These are phyloP conservation scores for Chrysanthemum seticuspe DNA, from an alignment of 129 eudicot genomes.

Conservation along the genomic window DNA sequence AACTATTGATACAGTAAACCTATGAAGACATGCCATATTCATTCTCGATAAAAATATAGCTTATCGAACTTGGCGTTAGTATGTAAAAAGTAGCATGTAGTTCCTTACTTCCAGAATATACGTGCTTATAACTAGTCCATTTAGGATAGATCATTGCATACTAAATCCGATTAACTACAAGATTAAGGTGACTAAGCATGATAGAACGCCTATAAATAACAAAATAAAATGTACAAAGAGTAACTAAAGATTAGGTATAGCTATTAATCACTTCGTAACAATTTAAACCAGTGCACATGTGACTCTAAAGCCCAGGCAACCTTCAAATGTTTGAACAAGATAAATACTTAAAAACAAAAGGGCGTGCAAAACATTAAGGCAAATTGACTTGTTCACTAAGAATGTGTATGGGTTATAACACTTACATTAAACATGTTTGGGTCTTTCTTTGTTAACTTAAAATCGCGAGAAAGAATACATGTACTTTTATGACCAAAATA, in stretches of 20 bases:
- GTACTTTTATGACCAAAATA: too few relatives aligned
- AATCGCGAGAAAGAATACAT: too few relatives aligned
- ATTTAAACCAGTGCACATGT: not conserved
- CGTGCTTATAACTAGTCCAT: not conserved
- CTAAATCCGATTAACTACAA: conserved; percentile 8
- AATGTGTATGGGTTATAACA: too few relatives aligned
- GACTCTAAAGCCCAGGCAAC: not conserved
- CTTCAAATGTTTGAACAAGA: not conserved
- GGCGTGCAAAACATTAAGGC: too few relatives aligned
- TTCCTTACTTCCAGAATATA: too few relatives aligned
- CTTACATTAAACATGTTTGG: too few relatives aligned
- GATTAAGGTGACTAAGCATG: conserved; percentile 12
- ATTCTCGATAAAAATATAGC: too few relatives aligned
- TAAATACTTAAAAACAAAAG: too few relatives aligned
- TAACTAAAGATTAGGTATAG: too few relatives aligned
- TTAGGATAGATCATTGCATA: not conserved
- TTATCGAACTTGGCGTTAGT: too few relatives aligned
- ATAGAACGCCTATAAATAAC: not conserved
- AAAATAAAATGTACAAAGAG: not conserved
- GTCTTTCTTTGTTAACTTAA: too few relatives aligned
- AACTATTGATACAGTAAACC: not conserved
- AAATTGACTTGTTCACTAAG: too few relatives aligned
- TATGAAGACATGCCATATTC: not conserved
- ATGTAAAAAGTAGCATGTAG: not conserved
- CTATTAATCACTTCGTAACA: not conserved